Conservation (phyloP, 768 basidiomycete species). For the Calocera viscosa region DNA sequence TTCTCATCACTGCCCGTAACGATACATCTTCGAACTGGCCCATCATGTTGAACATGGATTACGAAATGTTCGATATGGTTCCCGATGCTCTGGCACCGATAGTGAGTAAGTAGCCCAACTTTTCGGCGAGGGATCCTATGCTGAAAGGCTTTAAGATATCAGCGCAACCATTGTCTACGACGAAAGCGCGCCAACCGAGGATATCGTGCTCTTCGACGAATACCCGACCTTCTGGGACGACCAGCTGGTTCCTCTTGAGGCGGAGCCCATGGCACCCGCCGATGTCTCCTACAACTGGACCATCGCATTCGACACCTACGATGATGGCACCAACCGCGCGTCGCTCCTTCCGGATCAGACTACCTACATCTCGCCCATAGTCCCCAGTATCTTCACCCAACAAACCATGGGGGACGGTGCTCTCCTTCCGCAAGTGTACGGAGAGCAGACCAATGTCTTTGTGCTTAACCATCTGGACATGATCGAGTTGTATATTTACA, state of each 20-base stretch:
- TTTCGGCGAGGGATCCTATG: not conserved
- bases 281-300: constrained; percentile 52
- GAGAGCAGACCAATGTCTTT: constrained; percentile 50
- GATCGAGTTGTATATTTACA: constrained; percentile 2
- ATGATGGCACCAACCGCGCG: constrained; percentile 75
- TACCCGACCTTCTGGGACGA: constrained; percentile 55
- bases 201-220: constrained; percentile 40
- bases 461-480: constrained; percentile 59
- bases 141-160: constrained; percentile 38
- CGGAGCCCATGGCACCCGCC: constrained; percentile 36
- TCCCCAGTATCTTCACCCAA: constrained; percentile 67
- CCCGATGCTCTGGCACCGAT: constrained; percentile 59
- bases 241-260: constrained; percentile 49
- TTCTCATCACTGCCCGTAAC: constrained; percentile 83
- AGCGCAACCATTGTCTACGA: constrained; percentile 76
- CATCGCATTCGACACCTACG: constrained; percentile 70
- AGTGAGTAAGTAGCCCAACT: not conserved
- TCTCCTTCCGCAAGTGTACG: constrained; percentile 55
- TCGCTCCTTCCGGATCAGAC: constrained; percentile 60
- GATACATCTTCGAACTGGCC: constrained; percentile 75
- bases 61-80: constrained; percentile 74
- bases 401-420: constrained; percentile 67
- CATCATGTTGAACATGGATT: constrained; percentile 84
- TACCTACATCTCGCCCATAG: constrained; percentile 29
- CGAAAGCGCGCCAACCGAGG: constrained; percentile 37